Evolutionary conservation across 1,139 yeast species (phyloP).

Genomic region (Maudiozyma humilis): DNA sequence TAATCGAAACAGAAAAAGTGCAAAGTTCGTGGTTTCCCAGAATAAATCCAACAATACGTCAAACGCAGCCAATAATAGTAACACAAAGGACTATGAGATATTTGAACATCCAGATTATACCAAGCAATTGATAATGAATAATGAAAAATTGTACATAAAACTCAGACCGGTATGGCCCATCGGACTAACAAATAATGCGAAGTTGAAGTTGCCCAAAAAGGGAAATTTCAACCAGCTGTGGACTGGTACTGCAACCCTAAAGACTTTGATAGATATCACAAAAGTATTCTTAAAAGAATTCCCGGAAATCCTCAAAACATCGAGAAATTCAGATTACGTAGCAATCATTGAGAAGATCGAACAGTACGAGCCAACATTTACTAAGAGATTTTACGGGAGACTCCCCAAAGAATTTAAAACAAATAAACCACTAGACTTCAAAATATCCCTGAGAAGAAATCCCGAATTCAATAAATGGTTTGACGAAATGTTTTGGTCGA

Average conservation of each 20-base stretch:
- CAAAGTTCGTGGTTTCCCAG: neutral
- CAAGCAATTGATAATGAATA: conserved; percentile 11
- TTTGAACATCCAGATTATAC: conserved; percentile 20
- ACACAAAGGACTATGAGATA: conserved; percentile 17
- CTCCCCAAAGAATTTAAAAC: conserved; percentile 9
- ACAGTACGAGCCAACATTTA: conserved; percentile 13
- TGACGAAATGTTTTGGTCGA: conserved; percentile 57
- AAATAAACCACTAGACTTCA: conserved; percentile 3
- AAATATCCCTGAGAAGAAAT: conserved; percentile 5
- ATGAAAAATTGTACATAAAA: conserved; percentile 16
- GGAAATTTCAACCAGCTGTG: conserved; percentile 46
- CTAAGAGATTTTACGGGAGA: conserved; percentile 6
- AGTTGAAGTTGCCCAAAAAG: conserved; percentile 49
- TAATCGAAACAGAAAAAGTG: conserved; percentile 2
- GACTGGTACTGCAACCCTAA: conserved; percentile 52
- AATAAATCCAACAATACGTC: neutral
- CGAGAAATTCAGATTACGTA: conserved; percentile 31
- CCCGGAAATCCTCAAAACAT: conserved; percentile 31
- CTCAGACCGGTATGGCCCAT: conserved; percentile 39
- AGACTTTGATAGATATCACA: conserved; percentile 38
- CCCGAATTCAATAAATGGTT: conserved; percentile 67
- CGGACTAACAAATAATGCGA: conserved; percentile 55
- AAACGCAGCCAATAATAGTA: neutral
- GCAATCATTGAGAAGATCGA: conserved; percentile 15
- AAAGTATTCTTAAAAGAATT: conserved; percentile 36